Base-by-base conservation (phyloP, 1,284 basidiomycete genomes). In the Sutorius eximius region DNA sequence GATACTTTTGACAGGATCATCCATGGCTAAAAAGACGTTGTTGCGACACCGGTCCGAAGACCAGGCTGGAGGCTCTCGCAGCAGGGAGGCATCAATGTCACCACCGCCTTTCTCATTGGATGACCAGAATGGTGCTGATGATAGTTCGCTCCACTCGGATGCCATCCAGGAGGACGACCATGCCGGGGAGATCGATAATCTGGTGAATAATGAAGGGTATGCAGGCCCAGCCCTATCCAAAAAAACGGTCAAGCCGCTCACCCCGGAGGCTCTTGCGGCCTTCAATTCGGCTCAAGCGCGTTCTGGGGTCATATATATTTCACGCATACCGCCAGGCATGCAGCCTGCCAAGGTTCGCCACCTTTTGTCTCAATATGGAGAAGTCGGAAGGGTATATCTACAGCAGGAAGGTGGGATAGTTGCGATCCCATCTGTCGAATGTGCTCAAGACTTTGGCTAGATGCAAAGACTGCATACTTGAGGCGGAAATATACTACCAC, bases 301-400 rank as follows among this genome's bases (percentile, higher is more conserved):
- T 30, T 82, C 91, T 37, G 96, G 93, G 0, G 87, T 99, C 56
- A 76, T 99, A 45, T 99, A 98, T 73, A 93, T 99, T 52, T 97
- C 94, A 16, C 82, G 96, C 38, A 90, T 99, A 65, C 97, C 97
- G 1, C 96, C 95, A n/a, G 97, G 95, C 1, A 99, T 99, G 97
- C 93, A 91, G 24, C 95, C 96, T 24, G 82, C 92, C 29, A 99
- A 99, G 74, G 93, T 99, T 38, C 88, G 94, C 55, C 94, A 99
- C 75, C 78, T 98, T 41, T 89, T 95, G 87, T 86, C 83, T 60
- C 81, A 81, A 33, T 87, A 93, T 69, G 93, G 93, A 5, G 90
- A 92, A 53, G 77, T 94, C 4, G 91, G 91, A 2, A 80, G 89
- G 51, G 87, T 95, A n/a, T 95, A 93, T 75, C 76, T 94, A 55